Conservation (phyloP, 1,284 basidiomycete genomes). For the Trametes versicolor region DNA sequence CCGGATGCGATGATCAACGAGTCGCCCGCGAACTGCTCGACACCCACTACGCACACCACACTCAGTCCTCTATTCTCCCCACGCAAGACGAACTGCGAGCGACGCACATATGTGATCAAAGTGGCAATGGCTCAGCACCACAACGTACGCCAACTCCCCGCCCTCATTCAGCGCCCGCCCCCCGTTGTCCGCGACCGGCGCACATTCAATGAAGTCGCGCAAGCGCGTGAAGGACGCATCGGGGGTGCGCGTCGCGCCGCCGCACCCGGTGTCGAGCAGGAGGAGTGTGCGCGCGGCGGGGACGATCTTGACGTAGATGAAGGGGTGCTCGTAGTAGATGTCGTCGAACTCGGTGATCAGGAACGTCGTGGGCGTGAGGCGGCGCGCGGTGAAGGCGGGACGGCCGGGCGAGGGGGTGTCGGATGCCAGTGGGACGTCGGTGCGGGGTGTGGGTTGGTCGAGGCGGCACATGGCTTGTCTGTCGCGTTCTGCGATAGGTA, state of each 20-base stretch:
- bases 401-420: neutral
- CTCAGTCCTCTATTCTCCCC: neutral
- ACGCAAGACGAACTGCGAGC: neutral
- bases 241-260: conserved; percentile 53
- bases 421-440: neutral
- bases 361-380: conserved; percentile 58
- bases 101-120: conserved; percentile 65
- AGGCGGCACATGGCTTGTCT: neutral
- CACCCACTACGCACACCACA: conserved; percentile 48
- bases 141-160: conserved; percentile 53
- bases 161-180: conserved; percentile 54
- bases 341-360: conserved; percentile 63
- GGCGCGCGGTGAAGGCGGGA: conserved; percentile 53
- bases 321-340: conserved; percentile 59
- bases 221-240: conserved; percentile 54
- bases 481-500: neutral
- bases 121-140: conserved; percentile 63
- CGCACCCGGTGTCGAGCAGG: conserved; percentile 64
- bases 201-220: conserved; percentile 59
- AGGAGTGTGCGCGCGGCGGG: conserved; percentile 52
- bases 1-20: conserved; percentile 58
- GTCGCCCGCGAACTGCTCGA: conserved; percentile 58
- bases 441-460: neutral
- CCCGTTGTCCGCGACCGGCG: conserved; percentile 53
- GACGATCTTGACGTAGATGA: conserved; percentile 61